Conservation (phyloP, 179 eudicot genomes). For the Patellifolia procumbens region DNA sequence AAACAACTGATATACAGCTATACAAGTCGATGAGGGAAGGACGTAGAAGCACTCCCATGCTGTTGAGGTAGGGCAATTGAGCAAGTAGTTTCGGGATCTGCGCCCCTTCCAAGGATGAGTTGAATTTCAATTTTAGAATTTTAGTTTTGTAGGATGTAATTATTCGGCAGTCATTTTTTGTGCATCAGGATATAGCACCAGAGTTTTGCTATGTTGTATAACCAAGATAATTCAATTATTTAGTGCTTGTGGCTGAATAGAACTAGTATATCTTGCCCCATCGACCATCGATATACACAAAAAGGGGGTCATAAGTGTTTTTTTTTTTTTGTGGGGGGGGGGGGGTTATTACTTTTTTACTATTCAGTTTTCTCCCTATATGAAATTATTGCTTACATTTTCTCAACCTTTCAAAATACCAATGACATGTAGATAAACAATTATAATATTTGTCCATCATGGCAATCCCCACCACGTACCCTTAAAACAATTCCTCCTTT, state of each 20-base stretch:
- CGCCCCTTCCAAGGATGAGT: conserved; percentile 14
- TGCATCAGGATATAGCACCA: conserved; percentile 33
- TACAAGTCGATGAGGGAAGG: conserved; percentile 16
- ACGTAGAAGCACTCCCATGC: not conserved
- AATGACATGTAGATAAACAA: no score
- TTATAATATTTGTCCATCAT: no score
- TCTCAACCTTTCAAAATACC: not conserved
- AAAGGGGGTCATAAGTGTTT: no score
- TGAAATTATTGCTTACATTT: not conserved
- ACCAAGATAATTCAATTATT: conserved; percentile 22
- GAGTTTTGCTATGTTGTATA: conserved; percentile 32
- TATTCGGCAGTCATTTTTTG: conserved; percentile 25
- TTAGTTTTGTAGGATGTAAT: conserved; percentile 32
- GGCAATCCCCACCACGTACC: no score
- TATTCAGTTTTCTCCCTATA: not conserved
- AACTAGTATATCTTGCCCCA: conserved; percentile 4
- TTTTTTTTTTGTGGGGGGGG: no score
- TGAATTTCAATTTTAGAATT: conserved; percentile 4
- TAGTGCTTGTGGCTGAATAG: conserved; percentile 26
- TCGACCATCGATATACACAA: not conserved
- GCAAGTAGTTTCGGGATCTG: not conserved
- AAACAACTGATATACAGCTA: not conserved
- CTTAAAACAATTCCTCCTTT: no score
- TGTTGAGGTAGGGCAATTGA: conserved; percentile 4
- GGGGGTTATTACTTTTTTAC: conserved; percentile 1